Evolutionary conservation across 1,284 basidiomycete species (phyloP), one percentile per base, ranked within the genome.

Genomic region (Cerioporus squamosus): DNA sequence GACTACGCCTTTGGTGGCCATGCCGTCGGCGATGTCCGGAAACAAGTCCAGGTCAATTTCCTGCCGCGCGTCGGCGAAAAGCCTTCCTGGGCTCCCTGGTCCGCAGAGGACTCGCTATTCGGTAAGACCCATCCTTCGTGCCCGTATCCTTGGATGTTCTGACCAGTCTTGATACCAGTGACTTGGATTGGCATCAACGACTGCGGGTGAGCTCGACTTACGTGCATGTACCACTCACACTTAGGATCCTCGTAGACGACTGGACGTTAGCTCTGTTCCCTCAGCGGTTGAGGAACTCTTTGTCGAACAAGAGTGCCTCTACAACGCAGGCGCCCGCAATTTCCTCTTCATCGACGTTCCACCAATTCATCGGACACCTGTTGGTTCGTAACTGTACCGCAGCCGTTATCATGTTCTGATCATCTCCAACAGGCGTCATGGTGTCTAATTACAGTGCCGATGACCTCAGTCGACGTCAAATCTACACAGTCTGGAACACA

Each of bases 121-220:
- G 68, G 82, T 84, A 62, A 68, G 1, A 2, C 5, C 18, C 44
- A 42, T 44, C 26, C 18, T 43, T 42, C 39, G 10, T 7, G n/a
- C 5, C n/a, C 24, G 14, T 18, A 33, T 12, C 24, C 43, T 36
- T 26, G 5, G 15, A 14, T 6, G 31, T 31, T 26, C 26, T 55
- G 8, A 8, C 24, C 33, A 12, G 9, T 48, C 23, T 5, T 26
- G 22, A n/a, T 26, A 12, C 12, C 45, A 87, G 85, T 84, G 17
- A 84, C 80, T 7, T 88, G 85, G 85, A 72, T 86, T 57, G 86
- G 86, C 0, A 86, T 87, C 52, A 88, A 88, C 62, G 85, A 88
- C 68, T 81, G 81, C 73, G 82, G 74, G 81, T 85, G 67, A 56
- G 78, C 42, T 10, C 15, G 23, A 8, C 23, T 36, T 43, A 26